Evolutionary conservation across 2,329 filamentous ascomycete genomes (phyloP).

Genomic region (Phyllosticta citribraziliensis): DNA sequence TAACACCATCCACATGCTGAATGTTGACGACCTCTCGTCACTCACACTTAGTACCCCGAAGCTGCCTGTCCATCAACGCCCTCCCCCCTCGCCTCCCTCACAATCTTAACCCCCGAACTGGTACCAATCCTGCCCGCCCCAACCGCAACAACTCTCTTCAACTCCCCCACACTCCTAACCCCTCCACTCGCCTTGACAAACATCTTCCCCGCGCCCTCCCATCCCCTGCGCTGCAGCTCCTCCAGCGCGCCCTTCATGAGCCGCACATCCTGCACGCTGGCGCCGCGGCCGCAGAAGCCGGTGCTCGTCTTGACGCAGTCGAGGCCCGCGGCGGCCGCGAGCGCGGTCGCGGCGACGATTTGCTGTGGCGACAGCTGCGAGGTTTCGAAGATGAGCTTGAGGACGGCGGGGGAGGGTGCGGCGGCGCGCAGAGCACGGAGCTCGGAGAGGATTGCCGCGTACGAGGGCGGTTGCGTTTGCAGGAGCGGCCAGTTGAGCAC

Average conservation of each 20-base stretch:
- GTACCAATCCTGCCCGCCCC: slow-evolving; percentile 49
- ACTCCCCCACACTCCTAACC: slow-evolving; percentile 37
- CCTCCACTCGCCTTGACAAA: slow-evolving; percentile 52
- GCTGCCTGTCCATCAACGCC: background rate
- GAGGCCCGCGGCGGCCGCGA: slow-evolving; percentile 43
- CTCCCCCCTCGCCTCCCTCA: slow-evolving; percentile 34
- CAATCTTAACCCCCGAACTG: slow-evolving; percentile 46
- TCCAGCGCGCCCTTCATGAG: slow-evolving; percentile 37
- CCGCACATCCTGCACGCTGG: slow-evolving; percentile 41
- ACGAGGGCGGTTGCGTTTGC: slow-evolving; percentile 21
- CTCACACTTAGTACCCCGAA: background rate
- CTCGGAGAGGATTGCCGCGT: slow-evolving; percentile 41
- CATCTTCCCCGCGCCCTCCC: slow-evolving; percentile 25
- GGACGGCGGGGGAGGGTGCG: slow-evolving; percentile 31
- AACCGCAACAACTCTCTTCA: slow-evolving; percentile 44
- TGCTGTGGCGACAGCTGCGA: slow-evolving; percentile 39
- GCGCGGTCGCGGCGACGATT: slow-evolving; percentile 44
- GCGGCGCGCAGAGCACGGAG: slow-evolving; percentile 42
- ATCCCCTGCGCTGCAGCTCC: slow-evolving; percentile 4
- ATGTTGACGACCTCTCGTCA: no score
- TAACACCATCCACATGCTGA: no score
- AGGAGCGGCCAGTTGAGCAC: slow-evolving; percentile 44
- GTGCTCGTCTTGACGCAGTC: slow-evolving; percentile 54
- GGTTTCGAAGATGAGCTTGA: slow-evolving; percentile 52
- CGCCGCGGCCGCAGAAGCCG: slow-evolving; percentile 48